Evolutionary conservation across 352 stramenopile genomes (phyloP).

Genomic region (Plasmopara muralis): DNA sequence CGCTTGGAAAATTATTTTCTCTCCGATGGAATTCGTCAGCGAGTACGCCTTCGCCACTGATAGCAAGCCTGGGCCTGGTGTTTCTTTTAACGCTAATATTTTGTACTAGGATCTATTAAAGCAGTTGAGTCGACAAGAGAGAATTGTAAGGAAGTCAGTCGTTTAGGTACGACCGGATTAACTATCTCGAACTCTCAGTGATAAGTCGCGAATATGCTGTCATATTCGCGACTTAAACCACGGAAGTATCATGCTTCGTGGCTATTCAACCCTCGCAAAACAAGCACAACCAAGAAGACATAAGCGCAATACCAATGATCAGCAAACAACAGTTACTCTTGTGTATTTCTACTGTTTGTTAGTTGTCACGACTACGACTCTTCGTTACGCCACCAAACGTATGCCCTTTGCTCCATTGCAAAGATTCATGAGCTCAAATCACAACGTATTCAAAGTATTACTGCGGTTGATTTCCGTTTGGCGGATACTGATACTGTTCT

Average conservation of each 20-base stretch:
- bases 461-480: not conserved
- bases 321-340: conserved; percentile 28
- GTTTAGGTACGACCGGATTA: conserved; percentile 16
- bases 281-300: conserved; percentile 15
- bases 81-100: conserved; percentile 5
- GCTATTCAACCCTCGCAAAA: conserved; percentile 7
- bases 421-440: conserved; percentile 9
- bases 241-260: too few relatives aligned
- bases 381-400: conserved; percentile 17
- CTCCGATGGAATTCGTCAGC: conserved; percentile 31
- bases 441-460: conserved; percentile 2
- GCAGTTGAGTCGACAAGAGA: conserved; percentile 45
- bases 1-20: conserved; percentile 53
- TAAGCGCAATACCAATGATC: conserved; percentile 19
- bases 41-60: conserved; percentile 24
- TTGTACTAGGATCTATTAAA: conserved; percentile 45
- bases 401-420: conserved; percentile 4
- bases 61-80: not conserved
- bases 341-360: conserved; percentile 27
- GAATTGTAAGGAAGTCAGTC: conserved; percentile 32
- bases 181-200: not conserved
- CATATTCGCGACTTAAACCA: too few relatives aligned
- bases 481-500: conserved; percentile 37
- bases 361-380: conserved; percentile 7
- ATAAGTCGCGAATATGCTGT: too few relatives aligned